These are phyloP conservation scores for Breynia disticha DNA, from an alignment of 441 rosid species.

Conservation along the genomic window DNA sequence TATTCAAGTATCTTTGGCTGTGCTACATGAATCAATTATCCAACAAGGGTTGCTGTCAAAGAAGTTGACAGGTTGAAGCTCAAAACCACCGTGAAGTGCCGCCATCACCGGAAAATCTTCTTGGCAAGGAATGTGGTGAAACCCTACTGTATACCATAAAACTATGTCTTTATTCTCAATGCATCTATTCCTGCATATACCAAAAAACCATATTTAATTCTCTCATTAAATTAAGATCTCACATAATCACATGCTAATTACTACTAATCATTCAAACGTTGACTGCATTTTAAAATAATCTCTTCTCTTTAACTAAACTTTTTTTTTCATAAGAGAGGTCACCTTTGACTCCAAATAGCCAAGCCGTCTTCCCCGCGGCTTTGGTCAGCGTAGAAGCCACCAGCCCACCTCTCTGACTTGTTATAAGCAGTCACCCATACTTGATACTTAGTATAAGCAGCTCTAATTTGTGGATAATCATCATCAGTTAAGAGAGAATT, in stretches of 20 bases:
- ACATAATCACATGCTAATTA: too few species aligned
- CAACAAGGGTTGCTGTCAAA: constrained; percentile 50
- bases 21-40: neutral
- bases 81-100: constrained; percentile 43
- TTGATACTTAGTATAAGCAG: constrained; percentile 48
- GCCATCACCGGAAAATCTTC: constrained; percentile 82
- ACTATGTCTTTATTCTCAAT: constrained; percentile 70
- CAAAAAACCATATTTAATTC: too few species aligned
- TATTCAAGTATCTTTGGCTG: too few species aligned
- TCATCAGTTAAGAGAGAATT: constrained; percentile 44
- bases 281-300: too few species aligned
- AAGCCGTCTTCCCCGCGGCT: constrained; percentile 76
- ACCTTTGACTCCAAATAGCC: constrained; percentile 66
- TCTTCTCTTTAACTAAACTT: neutral
- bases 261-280: too few species aligned
- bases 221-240: too few species aligned
- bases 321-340: neutral
- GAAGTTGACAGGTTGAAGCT: constrained; percentile 57
- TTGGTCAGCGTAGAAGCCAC: constrained; percentile 60
- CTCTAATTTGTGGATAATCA: constrained; percentile 64
- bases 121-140: constrained; percentile 67
- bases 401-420: constrained; percentile 75
- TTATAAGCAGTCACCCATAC: constrained; percentile 81
- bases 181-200: constrained; percentile 47
- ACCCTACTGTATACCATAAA: constrained; percentile 64